Percentiles rank a stretch among this genome's conserved stretches.
Conservation (phyloP, 768 basidiomycete species). For the Suillus brevipes region DNA sequence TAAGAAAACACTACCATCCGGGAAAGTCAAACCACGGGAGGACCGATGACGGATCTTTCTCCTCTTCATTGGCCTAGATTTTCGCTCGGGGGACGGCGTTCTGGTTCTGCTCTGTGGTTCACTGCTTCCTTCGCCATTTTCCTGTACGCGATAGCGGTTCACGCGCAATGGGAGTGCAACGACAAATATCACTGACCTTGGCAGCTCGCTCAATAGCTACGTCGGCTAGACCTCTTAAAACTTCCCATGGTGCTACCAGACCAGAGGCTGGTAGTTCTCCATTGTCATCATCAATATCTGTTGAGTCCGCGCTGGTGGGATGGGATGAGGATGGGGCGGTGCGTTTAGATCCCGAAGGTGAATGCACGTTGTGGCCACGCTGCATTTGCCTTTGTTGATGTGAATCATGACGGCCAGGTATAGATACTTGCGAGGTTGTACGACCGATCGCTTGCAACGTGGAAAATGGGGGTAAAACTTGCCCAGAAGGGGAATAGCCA, state of each 20-base stretch:
- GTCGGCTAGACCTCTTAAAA: slow-evolving; percentile 76
- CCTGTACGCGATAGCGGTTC: slow-evolving; percentile 40
- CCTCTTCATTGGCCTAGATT: slow-evolving; percentile 66
- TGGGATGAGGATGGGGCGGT: slow-evolving; percentile 62
- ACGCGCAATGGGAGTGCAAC: not conserved
- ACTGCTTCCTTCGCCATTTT: slow-evolving; percentile 70
- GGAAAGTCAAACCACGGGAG: slow-evolving; percentile 61
- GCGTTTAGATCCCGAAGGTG: slow-evolving; percentile 52
- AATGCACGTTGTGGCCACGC: slow-evolving; percentile 29
- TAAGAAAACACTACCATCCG: slow-evolving; percentile 58
- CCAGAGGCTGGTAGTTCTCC: slow-evolving; percentile 80
- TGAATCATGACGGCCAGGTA: slow-evolving; percentile 55
- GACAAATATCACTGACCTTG: slow-evolving; percentile 48
- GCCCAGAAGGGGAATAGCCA: slow-evolving; percentile 46
- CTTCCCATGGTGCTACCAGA: slow-evolving; percentile 86
- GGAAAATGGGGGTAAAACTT: slow-evolving; percentile 70
- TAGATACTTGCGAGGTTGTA: slow-evolving; percentile 44
- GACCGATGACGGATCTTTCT: slow-evolving; percentile 68
- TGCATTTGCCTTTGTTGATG: slow-evolving; percentile 31
- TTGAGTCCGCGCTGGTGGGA: slow-evolving; percentile 77
- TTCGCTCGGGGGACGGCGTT: slow-evolving; percentile 71
- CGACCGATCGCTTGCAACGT: slow-evolving; percentile 59
- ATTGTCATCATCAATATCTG: slow-evolving; percentile 80
- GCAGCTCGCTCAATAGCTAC: slow-evolving; percentile 78
- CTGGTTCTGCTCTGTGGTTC: slow-evolving; percentile 75